Conservation (phyloP, 2,329 filamentous ascomycete genomes). For the Calonectria leucothoes region DNA sequence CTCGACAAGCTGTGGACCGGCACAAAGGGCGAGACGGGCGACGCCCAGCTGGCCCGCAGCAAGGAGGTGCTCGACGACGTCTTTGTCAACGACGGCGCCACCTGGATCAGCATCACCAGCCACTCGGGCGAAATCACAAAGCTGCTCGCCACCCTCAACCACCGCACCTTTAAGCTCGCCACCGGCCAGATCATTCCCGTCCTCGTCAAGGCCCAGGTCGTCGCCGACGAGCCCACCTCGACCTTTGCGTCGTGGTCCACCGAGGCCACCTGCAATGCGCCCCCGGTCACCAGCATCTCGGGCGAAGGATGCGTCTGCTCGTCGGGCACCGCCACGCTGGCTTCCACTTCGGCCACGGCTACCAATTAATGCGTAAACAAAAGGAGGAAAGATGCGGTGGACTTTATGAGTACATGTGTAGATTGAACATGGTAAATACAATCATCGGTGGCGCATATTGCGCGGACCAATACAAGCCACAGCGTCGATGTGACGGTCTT, state of each 20-base stretch:
- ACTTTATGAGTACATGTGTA: not conserved
- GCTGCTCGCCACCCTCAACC: constrained; percentile 67
- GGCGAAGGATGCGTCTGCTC: constrained; percentile 57
- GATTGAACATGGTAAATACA: not conserved
- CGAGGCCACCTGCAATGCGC: constrained; percentile 56
- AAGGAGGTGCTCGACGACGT: constrained; percentile 66
- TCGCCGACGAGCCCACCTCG: constrained; percentile 41
- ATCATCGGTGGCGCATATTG: not conserved
- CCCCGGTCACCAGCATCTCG: constrained; percentile 56
- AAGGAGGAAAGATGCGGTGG: not conserved
- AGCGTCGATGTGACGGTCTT: not conserved
- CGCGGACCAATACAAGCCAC: not conserved
- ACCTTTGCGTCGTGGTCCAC: constrained; percentile 49
- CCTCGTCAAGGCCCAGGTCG: constrained; percentile 69
- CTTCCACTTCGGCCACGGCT: constrained; percentile 30
- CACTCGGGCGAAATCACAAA: constrained; percentile 69
- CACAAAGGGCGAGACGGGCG: constrained; percentile 53
- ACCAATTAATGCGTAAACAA: not conserved
- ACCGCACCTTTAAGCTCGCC: constrained; percentile 70
- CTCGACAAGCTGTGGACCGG: constrained; percentile 59
- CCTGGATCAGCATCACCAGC: constrained; percentile 69
- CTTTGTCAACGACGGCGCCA: constrained; percentile 62
- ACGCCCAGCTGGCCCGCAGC: constrained; percentile 62
- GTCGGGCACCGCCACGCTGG: constrained; percentile 28
- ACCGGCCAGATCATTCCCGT: constrained; percentile 78